phyloP scores from a whole-genome alignment of 225 moss, liverwort and hornwort genomes.

The Anthoceros angustus region DNA sequence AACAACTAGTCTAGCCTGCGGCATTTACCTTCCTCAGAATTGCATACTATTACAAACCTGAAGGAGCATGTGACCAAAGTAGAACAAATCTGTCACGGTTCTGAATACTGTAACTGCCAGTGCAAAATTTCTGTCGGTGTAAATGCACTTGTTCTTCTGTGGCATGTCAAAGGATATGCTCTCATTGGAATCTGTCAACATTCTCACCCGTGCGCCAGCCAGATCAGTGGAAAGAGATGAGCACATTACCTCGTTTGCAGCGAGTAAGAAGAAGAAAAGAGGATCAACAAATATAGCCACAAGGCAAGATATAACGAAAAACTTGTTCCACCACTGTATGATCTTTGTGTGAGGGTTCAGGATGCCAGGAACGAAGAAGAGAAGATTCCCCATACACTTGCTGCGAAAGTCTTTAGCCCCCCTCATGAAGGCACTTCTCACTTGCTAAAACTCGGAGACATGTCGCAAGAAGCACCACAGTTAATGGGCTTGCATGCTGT shows the following conservation, averaged over 20 bases:
- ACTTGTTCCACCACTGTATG: constrained; percentile 58
- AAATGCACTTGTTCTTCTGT: constrained; percentile 15
- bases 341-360: constrained; percentile 59
- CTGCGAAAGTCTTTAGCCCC: constrained; percentile 14
- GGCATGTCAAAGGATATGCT: neutral
- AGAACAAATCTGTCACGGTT: constrained; percentile 41
- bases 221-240: neutral
- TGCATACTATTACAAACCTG: constrained; percentile 14
- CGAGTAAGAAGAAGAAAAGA: constrained; percentile 54
- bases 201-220: neutral
- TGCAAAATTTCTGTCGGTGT: constrained; percentile 11
- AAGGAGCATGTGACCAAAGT: constrained; percentile 41
- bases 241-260: constrained; percentile 29
- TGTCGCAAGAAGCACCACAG: neutral
- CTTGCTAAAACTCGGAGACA: neutral
- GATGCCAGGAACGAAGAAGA: constrained; percentile 12
- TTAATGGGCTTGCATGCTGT: neutral
- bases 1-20: too few species aligned
- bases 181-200: neutral
- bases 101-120: constrained; percentile 41
- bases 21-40: neutral
- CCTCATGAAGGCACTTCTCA: constrained; percentile 3
- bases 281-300: constrained; percentile 68
- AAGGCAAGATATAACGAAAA: constrained; percentile 58
- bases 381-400: constrained; percentile 11